Conservation (phyloP, 2,329 filamentous ascomycete species). For the Lecanosticta acicola region DNA sequence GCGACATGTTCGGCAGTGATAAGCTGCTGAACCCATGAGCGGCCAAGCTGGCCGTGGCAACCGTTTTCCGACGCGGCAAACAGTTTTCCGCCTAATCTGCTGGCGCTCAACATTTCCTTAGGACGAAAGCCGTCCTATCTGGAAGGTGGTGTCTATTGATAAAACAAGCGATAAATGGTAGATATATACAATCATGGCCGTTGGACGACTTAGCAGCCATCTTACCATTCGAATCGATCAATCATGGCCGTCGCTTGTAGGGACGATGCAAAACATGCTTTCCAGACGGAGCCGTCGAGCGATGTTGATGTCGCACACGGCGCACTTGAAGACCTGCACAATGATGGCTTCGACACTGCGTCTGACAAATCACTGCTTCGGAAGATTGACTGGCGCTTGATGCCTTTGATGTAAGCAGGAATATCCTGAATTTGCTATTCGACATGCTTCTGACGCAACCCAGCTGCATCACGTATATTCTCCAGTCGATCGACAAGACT, state of each 20-base stretch:
- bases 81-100: background rate
- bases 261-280: too few species aligned
- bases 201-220: too few species aligned
- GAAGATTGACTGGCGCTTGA: conserved; percentile 17
- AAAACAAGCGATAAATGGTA: too few species aligned
- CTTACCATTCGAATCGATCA: too few species aligned
- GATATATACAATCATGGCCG: too few species aligned
- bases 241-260: too few species aligned
- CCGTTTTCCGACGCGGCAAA: conserved; percentile 2
- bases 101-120: background rate
- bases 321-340: background rate
- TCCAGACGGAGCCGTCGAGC: too few species aligned
- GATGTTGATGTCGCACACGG: conserved; percentile 3
- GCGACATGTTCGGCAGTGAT: background rate
- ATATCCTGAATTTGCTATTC: background rate
- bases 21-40: background rate
- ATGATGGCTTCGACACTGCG: background rate
- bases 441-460: background rate
- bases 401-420: conserved; percentile 8
- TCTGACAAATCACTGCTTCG: conserved; percentile 31
- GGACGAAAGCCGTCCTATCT: too few species aligned
- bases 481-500: conserved; percentile 36
- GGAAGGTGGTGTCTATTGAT: too few species aligned
- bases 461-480: conserved; percentile 28
- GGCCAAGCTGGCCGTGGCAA: conserved; percentile 1